A percentile compares a stretch with the other conserved stretches of the same genome.
Conservation (phyloP, 2,329 filamentous ascomycete species). For the Diplodia seriata region DNA sequence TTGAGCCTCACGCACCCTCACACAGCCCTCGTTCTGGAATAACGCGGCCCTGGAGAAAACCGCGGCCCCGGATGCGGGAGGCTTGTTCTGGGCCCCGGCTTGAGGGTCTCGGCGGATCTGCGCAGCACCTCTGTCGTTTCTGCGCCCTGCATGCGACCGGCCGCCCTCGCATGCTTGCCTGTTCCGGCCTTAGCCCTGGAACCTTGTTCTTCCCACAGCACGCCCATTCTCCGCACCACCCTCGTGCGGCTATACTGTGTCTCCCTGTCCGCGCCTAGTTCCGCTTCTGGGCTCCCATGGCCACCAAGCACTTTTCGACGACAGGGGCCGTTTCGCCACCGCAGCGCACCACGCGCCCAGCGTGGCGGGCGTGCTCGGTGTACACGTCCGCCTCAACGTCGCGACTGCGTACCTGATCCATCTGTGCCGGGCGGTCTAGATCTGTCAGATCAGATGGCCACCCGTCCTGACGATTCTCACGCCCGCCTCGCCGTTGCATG, state of each 20-base stretch:
- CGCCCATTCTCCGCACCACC: background rate
- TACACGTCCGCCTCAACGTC: background rate
- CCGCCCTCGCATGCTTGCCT: conserved; percentile 8
- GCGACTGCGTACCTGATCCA: conserved; percentile 14
- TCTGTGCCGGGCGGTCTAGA: conserved; percentile 4
- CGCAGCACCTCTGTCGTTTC: conserved; percentile 6
- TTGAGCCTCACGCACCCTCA: conserved; percentile 20
- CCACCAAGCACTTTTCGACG: background rate
- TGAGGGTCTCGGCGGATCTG: conserved; percentile 12
- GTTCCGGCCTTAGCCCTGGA: conserved; percentile 14
- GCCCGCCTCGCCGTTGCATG: background rate
- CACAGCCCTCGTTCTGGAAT: conserved; percentile 23
- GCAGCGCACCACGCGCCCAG: background rate
- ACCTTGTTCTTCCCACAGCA: conserved; percentile 7
- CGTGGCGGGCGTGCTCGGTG: too few species aligned
- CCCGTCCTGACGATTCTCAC: conserved; percentile 3
- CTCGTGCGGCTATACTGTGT: background rate
- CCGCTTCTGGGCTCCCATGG: conserved; percentile 10
- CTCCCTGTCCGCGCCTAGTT: background rate
- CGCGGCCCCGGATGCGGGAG: conserved; percentile 15
- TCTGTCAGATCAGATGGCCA: conserved; percentile 18
- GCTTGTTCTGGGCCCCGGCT: background rate
- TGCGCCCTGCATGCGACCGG: conserved; percentile 11
- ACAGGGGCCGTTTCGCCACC: conserved; percentile 24
- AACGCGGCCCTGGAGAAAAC: background rate